Conservation (phyloP, 352 stramenopile species). For the Phytophthora uliginosa region DNA sequence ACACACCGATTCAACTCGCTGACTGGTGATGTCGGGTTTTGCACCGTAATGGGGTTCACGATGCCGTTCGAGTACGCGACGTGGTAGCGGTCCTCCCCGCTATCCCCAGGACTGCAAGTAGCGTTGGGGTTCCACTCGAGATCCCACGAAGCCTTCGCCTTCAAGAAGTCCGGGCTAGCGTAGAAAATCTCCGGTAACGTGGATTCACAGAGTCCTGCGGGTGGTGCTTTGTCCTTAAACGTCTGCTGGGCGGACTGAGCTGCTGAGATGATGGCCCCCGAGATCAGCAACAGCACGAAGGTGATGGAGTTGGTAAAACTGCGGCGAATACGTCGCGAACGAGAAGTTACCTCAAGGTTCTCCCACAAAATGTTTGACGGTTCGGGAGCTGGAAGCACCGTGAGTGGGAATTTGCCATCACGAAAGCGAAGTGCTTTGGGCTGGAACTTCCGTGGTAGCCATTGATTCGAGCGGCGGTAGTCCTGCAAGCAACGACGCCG, state of each 20-base stretch:
- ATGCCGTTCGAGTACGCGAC: constrained; percentile 79
- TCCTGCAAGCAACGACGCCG: constrained; percentile 77
- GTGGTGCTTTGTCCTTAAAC: constrained; percentile 78
- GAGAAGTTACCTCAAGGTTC: constrained; percentile 80
- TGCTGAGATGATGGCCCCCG: constrained; percentile 77
- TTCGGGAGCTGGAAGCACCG: constrained; percentile 68
- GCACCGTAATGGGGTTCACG: constrained; percentile 38
- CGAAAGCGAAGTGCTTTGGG: constrained; percentile 73
- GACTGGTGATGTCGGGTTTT: constrained; percentile 8
- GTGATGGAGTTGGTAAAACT: constrained; percentile 80
- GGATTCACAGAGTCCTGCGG: constrained; percentile 64
- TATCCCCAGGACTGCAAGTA: constrained; percentile 42
- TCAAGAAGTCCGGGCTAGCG: constrained; percentile 41
- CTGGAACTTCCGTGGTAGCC: constrained; percentile 59
- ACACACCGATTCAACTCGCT: constrained; percentile 49
- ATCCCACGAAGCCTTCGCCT: constrained; percentile 48
- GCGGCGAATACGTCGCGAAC: constrained; percentile 67
- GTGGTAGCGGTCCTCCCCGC: constrained; percentile 51
- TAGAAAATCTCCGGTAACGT: constrained; percentile 74
- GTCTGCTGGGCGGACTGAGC: constrained; percentile 76
- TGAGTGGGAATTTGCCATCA: constrained; percentile 51
- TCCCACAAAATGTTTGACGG: constrained; percentile 92
- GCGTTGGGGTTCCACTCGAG: constrained; percentile 67
- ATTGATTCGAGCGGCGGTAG: constrained; percentile 67
- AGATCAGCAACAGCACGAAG: constrained; percentile 79